These are phyloP conservation scores for Ophiocordyceps unilateralis DNA, from an alignment of 2,329 filamentous ascomycete genomes.

Conservation along the genomic window DNA sequence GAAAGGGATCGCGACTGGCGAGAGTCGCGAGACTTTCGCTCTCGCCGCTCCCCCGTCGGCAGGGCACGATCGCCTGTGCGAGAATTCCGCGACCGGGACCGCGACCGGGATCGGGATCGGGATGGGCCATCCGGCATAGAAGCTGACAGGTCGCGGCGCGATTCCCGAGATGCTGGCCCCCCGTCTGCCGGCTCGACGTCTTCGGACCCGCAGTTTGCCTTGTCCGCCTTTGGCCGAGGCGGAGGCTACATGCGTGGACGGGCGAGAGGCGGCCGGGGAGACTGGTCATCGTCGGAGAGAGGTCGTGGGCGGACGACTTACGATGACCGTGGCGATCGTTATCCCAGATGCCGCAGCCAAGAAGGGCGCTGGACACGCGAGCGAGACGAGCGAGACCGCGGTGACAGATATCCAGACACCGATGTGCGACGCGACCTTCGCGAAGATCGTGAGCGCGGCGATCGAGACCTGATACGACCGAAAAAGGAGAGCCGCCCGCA, in stretches of 20 bases:
- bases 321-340: slow-evolving; percentile 43
- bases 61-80: slow-evolving; percentile 49
- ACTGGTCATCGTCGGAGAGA: slow-evolving; percentile 23
- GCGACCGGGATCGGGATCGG: slow-evolving; percentile 36
- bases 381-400: slow-evolving; percentile 34
- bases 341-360: slow-evolving; percentile 48
- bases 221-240: slow-evolving; percentile 33
- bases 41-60: slow-evolving; percentile 40
- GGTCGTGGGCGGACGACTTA: slow-evolving; percentile 40
- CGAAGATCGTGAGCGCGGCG: slow-evolving; percentile 28
- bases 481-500: slow-evolving; percentile 33
- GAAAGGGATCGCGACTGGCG: slow-evolving; percentile 33
- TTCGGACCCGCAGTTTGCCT: slow-evolving; percentile 46
- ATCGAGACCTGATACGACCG: slow-evolving; percentile 28
- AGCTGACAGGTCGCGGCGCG: slow-evolving; percentile 46
- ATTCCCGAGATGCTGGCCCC: slow-evolving; percentile 52
- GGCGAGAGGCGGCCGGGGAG: slow-evolving; percentile 25
- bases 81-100: slow-evolving; percentile 43
- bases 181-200: slow-evolving; percentile 54
- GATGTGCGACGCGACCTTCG: slow-evolving; percentile 25
- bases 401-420: slow-evolving; percentile 22
- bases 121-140: slow-evolving; percentile 47
- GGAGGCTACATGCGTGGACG: slow-evolving; percentile 39
- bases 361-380: slow-evolving; percentile 43
- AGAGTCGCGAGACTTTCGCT: slow-evolving; percentile 19